phyloP scores from a whole-genome alignment of 331 rosid genomes.

The Malus hybrid region DNA sequence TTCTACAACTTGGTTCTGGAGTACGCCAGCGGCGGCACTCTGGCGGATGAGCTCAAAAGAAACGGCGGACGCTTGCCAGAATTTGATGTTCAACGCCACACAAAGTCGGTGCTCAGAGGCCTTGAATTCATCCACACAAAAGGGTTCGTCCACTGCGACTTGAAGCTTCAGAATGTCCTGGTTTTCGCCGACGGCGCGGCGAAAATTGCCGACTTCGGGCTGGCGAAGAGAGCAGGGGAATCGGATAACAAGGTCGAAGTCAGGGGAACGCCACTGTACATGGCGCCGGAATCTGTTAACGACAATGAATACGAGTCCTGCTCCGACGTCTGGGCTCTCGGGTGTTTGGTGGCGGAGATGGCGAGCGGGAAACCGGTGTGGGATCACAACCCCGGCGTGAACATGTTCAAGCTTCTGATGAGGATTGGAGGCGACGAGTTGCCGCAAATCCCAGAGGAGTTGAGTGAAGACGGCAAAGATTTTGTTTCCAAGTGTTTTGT shows the following conservation, averaged over 20 bases:
- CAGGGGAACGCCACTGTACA: conserved; percentile 76
- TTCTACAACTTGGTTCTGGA: conserved; percentile 58
- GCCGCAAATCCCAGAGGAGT: conserved; percentile 49
- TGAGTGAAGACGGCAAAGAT: conserved; percentile 57
- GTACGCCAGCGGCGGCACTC: conserved; percentile 57
- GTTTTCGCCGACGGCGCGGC: conserved; percentile 37
- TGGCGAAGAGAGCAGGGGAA: conserved; percentile 37
- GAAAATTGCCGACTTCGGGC: conserved; percentile 80
- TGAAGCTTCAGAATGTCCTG: conserved; percentile 67
- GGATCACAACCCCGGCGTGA: conserved; percentile 22
- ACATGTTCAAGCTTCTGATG: conserved; percentile 39
- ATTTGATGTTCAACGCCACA: conserved; percentile 28
- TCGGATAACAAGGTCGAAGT: conserved; percentile 9
- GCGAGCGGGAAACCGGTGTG: conserved; percentile 62
- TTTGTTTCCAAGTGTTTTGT: conserved; percentile 56
- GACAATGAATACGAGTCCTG: conserved; percentile 46
- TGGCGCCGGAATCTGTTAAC: conserved; percentile 74
- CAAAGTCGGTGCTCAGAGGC: conserved; percentile 41
- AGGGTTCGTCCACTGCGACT: conserved; percentile 76
- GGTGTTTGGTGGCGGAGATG: conserved; percentile 73
- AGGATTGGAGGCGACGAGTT: conserved; percentile 66
- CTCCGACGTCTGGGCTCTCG: conserved; percentile 72
- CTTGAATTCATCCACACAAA: conserved; percentile 38
- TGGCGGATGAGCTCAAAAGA: conserved; percentile 36
- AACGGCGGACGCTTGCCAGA: conserved; percentile 44